These are phyloP conservation scores for Xylaria grammica DNA, from an alignment of 495 filamentous ascomycete species.

Conservation along the genomic window DNA sequence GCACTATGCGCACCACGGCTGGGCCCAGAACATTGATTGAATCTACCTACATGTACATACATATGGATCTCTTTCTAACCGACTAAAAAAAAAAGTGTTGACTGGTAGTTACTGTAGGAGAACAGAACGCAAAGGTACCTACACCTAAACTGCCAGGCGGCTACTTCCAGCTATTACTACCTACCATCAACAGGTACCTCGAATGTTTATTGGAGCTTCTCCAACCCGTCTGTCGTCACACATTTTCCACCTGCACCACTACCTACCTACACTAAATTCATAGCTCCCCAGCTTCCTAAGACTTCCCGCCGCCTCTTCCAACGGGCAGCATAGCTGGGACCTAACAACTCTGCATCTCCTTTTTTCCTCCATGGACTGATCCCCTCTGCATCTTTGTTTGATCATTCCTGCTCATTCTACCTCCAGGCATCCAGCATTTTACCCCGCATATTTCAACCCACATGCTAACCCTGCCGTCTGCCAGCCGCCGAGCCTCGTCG, in stretches of 20 bases:
- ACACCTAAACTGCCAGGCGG: background rate
- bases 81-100: too few species aligned
- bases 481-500: conserved; percentile 43
- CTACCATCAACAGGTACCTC: background rate
- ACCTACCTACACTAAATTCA: too few species aligned
- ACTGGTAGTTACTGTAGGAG: too few species aligned
- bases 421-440: conserved; percentile 18
- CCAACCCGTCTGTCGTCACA: conserved; percentile 21
- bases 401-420: conserved; percentile 19
- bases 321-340: conserved; percentile 5
- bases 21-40: too few species aligned
- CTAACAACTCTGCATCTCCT: background rate
- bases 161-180: background rate
- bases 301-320: conserved; percentile 14
- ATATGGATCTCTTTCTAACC: too few species aligned
- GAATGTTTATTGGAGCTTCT: conserved; percentile 11
- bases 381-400: conserved; percentile 11
- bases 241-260: conserved; percentile 9
- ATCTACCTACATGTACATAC: background rate
- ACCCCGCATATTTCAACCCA: conserved; percentile 40
- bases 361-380: background rate
- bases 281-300: conserved; percentile 5
- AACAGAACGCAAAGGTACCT: background rate
- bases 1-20: too few species aligned
- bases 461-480: conserved; percentile 44